A percentile compares a stretch with the other conserved stretches of the same genome.
These are phyloP conservation scores for Alisma plantagoaquatica DNA, from an alignment of 106 monocot species.

Conservation along the genomic window DNA sequence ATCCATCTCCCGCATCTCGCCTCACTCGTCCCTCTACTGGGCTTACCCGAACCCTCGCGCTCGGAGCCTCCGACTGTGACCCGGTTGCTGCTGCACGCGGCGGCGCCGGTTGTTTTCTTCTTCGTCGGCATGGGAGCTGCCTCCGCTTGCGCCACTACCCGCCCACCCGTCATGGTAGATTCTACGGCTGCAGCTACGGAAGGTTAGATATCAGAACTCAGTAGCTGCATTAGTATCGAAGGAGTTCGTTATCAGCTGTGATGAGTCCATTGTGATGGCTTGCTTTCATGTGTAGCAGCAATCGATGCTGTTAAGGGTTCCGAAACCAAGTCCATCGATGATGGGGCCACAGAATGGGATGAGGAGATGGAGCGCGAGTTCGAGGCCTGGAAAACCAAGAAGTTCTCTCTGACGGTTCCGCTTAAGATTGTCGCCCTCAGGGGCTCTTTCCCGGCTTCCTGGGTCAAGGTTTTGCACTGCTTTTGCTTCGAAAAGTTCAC, in stretches of 20 bases:
- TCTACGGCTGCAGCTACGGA: conserved; percentile 3
- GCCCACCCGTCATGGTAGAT: neutral
- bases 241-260: neutral
- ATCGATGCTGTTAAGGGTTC: neutral
- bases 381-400: conserved; percentile 79
- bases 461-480: conserved; percentile 61
- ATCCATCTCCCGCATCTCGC: neutral
- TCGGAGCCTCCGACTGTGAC: neutral
- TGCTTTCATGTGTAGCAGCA: neutral
- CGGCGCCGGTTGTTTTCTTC: conserved; percentile 22
- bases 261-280: neutral
- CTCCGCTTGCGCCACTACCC: conserved; percentile 8
- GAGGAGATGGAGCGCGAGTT: conserved; percentile 50
- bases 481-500: no score
- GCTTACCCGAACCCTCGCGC: neutral
- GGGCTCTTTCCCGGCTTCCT: conserved; percentile 75
- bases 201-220: neutral
- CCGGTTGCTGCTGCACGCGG: conserved; percentile 15
- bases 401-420: conserved; percentile 72
- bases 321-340: no score
- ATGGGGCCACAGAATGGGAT: conserved; percentile 29
- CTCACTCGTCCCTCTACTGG: no score
- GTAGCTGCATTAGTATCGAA: neutral
- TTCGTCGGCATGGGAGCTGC: conserved; percentile 16
- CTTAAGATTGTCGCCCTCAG: conserved; percentile 66